phyloP scores from a whole-genome alignment of 139 green algal genomes.

The Zygnema circumcarinatum region DNA sequence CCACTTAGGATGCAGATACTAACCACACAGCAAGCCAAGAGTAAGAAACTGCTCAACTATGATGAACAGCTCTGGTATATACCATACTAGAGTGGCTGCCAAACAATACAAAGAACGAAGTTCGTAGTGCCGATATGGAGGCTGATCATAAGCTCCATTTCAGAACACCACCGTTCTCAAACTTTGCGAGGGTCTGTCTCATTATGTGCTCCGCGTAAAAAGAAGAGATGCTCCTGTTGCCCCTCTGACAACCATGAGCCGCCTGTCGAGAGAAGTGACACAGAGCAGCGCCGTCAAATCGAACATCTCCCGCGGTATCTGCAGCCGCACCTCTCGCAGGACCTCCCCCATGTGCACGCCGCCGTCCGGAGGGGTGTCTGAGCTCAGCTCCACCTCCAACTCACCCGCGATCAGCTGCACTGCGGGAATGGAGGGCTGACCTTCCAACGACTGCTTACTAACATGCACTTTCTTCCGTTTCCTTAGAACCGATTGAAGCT shows the following conservation, averaged over 20 bases:
- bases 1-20: no score
- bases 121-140: no score
- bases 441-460: not conserved
- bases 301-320: slow-evolving; percentile 45
- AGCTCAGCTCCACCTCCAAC: not conserved
- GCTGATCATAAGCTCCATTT: no score
- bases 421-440: not conserved
- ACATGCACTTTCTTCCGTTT: not conserved
- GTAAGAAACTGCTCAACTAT: no score
- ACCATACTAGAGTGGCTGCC: no score
- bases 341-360: not conserved
- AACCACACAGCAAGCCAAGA: no score
- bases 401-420: not conserved
- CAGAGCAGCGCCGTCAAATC: slow-evolving; percentile 21
- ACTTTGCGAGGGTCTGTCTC: no score
- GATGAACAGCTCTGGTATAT: no score
- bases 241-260: slow-evolving; percentile 31
- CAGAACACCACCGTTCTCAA: no score
- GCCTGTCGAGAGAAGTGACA: slow-evolving; percentile 16
- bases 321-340: slow-evolving; percentile 25
- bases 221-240: slow-evolving; percentile 28
- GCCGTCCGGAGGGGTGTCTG: not conserved
- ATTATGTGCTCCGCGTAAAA: slow-evolving; percentile 1
- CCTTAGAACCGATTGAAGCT: not conserved
- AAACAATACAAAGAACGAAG: no score